These are phyloP conservation scores for Stemphylium vesicarium DNA, from an alignment of 2,329 filamentous ascomycete species.

Conservation along the genomic window DNA sequence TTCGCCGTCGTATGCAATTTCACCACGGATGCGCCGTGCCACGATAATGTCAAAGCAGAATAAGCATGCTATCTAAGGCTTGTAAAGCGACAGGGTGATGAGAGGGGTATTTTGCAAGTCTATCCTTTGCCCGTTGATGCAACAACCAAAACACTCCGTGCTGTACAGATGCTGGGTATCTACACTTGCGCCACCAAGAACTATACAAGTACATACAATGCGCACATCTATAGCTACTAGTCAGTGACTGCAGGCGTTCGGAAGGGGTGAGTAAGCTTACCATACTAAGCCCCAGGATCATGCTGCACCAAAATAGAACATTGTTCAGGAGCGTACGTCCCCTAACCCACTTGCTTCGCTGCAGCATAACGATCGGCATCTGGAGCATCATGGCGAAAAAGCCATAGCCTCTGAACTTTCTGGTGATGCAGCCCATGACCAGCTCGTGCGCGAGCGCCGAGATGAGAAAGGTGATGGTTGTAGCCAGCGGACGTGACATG, in stretches of 20 bases:
- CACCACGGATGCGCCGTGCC: not conserved
- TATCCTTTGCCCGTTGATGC: not conserved
- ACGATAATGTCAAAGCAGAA: not conserved
- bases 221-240: slow-evolving; percentile 41
- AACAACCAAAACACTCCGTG: not conserved
- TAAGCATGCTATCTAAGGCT: not conserved
- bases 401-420: slow-evolving; percentile 93
- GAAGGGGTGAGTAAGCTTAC: slow-evolving; percentile 60
- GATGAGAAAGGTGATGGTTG: slow-evolving; percentile 88
- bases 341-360: slow-evolving; percentile 78
- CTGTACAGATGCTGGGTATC: not conserved
- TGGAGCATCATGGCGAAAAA: slow-evolving; percentile 96
- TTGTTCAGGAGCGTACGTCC: slow-evolving; percentile 76
- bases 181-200: not conserved
- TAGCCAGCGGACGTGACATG: slow-evolving; percentile 78
- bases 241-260: slow-evolving; percentile 16
- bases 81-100: not conserved
- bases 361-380: slow-evolving; percentile 90
- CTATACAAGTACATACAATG: slow-evolving; percentile 48
- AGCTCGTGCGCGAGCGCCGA: slow-evolving; percentile 90
- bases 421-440: slow-evolving; percentile 97
- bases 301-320: slow-evolving; percentile 85
- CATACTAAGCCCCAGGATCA: slow-evolving; percentile 84
- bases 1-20: not conserved
- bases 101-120: slow-evolving; percentile 29